Percentiles rank a stretch among this genome's conserved stretches.
These are phyloP conservation scores for Fusarium sp. DNA, from an alignment of 2,329 filamentous ascomycete species.

Conservation along the genomic window DNA sequence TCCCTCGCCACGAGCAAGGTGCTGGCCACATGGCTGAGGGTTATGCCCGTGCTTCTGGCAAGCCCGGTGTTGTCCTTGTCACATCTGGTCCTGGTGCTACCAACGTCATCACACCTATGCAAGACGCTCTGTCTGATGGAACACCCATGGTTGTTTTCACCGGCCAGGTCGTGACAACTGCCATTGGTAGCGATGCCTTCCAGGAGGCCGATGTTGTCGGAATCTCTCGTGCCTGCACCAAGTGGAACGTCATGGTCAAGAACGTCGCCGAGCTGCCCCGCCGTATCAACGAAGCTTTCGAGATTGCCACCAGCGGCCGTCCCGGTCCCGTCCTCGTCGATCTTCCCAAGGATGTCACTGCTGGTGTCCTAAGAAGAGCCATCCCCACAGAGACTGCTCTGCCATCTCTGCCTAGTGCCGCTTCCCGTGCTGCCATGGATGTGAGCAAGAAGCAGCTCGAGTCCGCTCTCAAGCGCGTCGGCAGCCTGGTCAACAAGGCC, in stretches of 20 bases:
- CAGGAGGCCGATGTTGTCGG: conserved; percentile 96
- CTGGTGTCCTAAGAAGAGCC: conserved; percentile 83
- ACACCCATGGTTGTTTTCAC: conserved; percentile 96
- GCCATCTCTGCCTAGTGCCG: conserved; percentile 87
- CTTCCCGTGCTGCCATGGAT: conserved; percentile 82
- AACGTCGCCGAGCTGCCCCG: conserved; percentile 89
- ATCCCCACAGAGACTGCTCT: conserved; percentile 84
- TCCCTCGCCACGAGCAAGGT: conserved; percentile 96
- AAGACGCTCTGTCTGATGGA: conserved; percentile 94
- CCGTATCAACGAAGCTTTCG: conserved; percentile 97
- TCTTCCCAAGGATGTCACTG: conserved; percentile 96
- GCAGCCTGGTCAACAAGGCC: conserved; percentile 85
- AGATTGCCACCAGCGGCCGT: conserved; percentile 94
- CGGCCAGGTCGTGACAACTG: conserved; percentile 90
- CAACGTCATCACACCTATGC: conserved; percentile 96
- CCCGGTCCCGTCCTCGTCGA: conserved; percentile 97
- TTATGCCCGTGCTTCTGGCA: conserved; percentile 93
- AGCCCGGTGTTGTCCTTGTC: conserved; percentile 95
- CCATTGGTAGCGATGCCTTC: conserved; percentile 89
- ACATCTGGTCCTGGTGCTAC: conserved; percentile 97
- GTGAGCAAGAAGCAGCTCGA: conserved; percentile 80
- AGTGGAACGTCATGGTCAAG: conserved; percentile 99
- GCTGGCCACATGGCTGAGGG: conserved; percentile 99
- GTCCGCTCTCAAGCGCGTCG: conserved; percentile 81
- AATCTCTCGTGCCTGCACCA: conserved; percentile 84